These are phyloP conservation scores for Mucor indicus DNA, from an alignment of 371 early-diverging fungal genomes.

Conservation along the genomic window DNA sequence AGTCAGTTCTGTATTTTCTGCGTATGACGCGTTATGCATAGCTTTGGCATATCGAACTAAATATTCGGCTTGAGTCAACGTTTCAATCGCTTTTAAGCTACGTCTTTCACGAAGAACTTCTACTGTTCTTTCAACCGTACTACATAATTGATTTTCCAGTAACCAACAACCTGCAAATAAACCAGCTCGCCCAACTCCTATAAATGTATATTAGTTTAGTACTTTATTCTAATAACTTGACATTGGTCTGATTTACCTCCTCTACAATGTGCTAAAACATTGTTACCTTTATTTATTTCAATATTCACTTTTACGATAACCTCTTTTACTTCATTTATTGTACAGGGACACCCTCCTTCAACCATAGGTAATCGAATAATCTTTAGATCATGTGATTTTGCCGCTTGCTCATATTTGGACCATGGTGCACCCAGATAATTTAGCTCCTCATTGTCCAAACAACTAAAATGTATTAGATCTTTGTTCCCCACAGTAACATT, in stretches of 20 bases:
- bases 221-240: no score
- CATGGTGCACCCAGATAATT: slow-evolving; percentile 70
- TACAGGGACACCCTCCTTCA: slow-evolving; percentile 74
- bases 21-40: no score
- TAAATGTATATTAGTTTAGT: no score
- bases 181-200: slow-evolving; percentile 78
- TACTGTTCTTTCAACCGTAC: slow-evolving; percentile 52
- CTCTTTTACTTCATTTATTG: slow-evolving; percentile 56
- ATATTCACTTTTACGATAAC: slow-evolving; percentile 55
- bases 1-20: no score
- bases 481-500: no score
- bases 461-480: slow-evolving; percentile 51
- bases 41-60: slow-evolving; percentile 49
- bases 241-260: no score
- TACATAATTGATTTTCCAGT: slow-evolving; percentile 49
- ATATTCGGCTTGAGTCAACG: slow-evolving; percentile 63
- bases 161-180: slow-evolving; percentile 76
- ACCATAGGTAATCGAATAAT: slow-evolving; percentile 66
- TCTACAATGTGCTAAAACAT: slow-evolving; percentile 75
- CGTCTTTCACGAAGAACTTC: slow-evolving; percentile 53
- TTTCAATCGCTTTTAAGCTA: slow-evolving; percentile 69
- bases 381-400: slow-evolving; percentile 51
- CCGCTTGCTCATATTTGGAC: slow-evolving; percentile 59
- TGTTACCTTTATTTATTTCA: slow-evolving; percentile 48
- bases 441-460: slow-evolving; percentile 69